phyloP scores from a whole-genome alignment of 1,284 basidiomycete genomes.

The Tilletiopsis washingtonensis region DNA sequence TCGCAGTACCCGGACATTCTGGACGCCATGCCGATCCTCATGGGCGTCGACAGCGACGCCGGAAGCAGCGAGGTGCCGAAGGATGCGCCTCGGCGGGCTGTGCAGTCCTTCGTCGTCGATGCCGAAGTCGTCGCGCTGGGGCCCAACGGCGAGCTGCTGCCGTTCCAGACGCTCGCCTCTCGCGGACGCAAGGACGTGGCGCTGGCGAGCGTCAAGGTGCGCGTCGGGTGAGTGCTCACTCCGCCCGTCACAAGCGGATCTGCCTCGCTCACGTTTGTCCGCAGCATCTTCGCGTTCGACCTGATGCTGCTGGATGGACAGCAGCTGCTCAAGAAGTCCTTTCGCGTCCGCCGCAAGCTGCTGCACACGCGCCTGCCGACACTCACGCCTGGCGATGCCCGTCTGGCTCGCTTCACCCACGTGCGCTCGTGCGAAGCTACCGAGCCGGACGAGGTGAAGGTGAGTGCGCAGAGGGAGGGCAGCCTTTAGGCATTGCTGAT shows the following conservation, averaged over 20 bases:
- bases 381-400: slow-evolving; percentile 48
- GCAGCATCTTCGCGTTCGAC: slow-evolving; percentile 38
- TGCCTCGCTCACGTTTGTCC: background rate
- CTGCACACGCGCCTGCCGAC: slow-evolving; percentile 54
- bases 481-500: too few species aligned
- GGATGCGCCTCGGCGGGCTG: slow-evolving; percentile 14
- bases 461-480: background rate
- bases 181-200: slow-evolving; percentile 41
- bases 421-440: slow-evolving; percentile 70
- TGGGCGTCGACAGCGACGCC: slow-evolving; percentile 18
- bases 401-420: slow-evolving; percentile 63
- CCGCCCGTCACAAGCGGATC: too few species aligned
- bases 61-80: background rate
- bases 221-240: slow-evolving; percentile 17
- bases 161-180: slow-evolving; percentile 36
- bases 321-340: slow-evolving; percentile 64
- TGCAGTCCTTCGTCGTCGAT: slow-evolving; percentile 72
- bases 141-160: slow-evolving; percentile 29
- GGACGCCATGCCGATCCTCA: slow-evolving; percentile 47
- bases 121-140: slow-evolving; percentile 57
- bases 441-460: slow-evolving; percentile 59
- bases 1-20: slow-evolving; percentile 72
- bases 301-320: slow-evolving; percentile 52
- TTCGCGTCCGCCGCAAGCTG: slow-evolving; percentile 63
- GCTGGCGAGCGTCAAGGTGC: slow-evolving; percentile 38